Evolutionary conservation across 495 filamentous ascomycete species (phyloP).

Genomic region (Pseudoneurospora amorphoporcata): DNA sequence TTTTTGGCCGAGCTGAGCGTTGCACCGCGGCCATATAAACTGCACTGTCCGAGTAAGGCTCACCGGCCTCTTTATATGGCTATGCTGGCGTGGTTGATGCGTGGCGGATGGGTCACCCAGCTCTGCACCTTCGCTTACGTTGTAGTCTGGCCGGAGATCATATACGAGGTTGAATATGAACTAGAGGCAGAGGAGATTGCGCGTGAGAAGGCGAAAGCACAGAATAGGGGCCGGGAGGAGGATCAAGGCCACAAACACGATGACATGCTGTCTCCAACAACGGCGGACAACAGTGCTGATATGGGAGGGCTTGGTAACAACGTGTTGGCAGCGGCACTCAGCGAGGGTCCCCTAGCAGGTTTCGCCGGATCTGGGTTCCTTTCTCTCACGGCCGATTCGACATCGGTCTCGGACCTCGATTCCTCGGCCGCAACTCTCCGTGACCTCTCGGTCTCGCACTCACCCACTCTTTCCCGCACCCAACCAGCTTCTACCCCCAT

Average conservation of each 20-base stretch:
- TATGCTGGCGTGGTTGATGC: constrained; percentile 86
- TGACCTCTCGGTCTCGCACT: constrained; percentile 17
- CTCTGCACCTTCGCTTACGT: constrained; percentile 84
- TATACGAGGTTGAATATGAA: constrained; percentile 48
- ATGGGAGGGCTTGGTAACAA: constrained; percentile 7
- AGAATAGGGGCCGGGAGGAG: constrained; percentile 6
- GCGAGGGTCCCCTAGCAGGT: constrained; percentile 13
- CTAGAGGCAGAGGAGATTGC: constrained; percentile 42
- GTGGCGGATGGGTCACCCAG: constrained; percentile 86
- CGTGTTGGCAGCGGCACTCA: constrained; percentile 6
- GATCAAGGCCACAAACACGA: not conserved
- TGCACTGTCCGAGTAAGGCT: constrained; percentile 76
- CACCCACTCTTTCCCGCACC: constrained; percentile 3
- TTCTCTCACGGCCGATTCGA: constrained; percentile 7
- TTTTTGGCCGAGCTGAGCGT: constrained; percentile 71
- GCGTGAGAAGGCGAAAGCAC: constrained; percentile 14
- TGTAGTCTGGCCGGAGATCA: constrained; percentile 50
- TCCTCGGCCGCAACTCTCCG: constrained; percentile 15
- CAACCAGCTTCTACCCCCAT: not conserved
- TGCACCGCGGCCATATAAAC: constrained; percentile 66
- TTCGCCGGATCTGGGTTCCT: constrained; percentile 18
- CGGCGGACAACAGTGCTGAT: constrained; percentile 7
- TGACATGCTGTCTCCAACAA: constrained; percentile 1
- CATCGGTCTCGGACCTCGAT: constrained; percentile 4
- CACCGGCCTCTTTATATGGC: constrained; percentile 79